Base-by-base conservation (phyloP, 106 monocot genomes). In the Gastrodia elata region DNA sequence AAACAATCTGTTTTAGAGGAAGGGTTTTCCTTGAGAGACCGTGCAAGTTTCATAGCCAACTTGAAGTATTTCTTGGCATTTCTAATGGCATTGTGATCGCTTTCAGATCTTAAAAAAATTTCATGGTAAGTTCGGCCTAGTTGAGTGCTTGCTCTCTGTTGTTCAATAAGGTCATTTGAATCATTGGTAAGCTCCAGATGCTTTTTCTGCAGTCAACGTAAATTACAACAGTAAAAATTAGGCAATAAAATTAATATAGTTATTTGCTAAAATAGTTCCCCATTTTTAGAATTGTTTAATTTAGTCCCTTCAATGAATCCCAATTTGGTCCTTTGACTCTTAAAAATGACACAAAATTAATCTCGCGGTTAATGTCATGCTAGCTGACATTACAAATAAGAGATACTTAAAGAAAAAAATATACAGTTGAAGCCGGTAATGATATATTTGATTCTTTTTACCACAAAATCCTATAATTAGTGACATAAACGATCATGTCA, bases 41-140 rank as follows among this genome's bases (percentile, higher is more conserved):
- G 34, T 20, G 86, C 90, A 55, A 91, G 80, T 76, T 90, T 91
- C 97, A 98, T 88, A n/a, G 93, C 77, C 33, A 37, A 75, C 64
- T 98, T 93, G 72, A 93, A 98, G 75, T 98, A 91, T 52, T 93
- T 98, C 72, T 93, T 98, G 20, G 93, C 90, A 79, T 86, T 93
- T 55, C 84, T 71, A 14, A 84, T 35, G 27, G 97, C 93, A 80
- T 41, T 37, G 70, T 98, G 93, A 71, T 98, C 97, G 65, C 82
- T 81, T 77, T 98, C 93, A 75, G 93, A 88, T 78, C 65, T 77
- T 64, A 88, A 72, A 80, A 98, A 91, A 30, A 98, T 88, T 65
- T 93, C 93, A 38, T 98, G 84, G 71, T 93, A 98, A 48, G 97
- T 93, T 58, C 97, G 86, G 39, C 97, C 97, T 52, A 98, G 91